Evolutionary conservation across 495 filamentous ascomycete genomes (phyloP), one percentile per base, ranked within the genome.

Genomic region (Tuber calosporum): DNA sequence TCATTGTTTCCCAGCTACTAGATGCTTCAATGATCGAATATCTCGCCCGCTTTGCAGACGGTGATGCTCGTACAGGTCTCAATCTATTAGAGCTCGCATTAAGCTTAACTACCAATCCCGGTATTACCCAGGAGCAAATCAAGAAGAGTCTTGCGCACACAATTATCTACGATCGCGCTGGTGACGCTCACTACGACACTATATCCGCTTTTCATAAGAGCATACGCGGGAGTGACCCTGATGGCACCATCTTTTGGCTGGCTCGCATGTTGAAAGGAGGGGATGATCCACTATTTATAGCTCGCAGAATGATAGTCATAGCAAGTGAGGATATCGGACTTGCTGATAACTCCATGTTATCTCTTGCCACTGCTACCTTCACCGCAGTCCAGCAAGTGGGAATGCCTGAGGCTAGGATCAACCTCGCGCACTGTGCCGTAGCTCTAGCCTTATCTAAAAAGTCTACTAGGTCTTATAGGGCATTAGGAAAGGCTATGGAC

Each of bases 201-300:
- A 98, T 99, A 78, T 96, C 92, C 3, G 95, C 95, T 67, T 95
- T 99, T 81, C 95, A 99, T 85, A 99, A 99, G 77, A 93, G 92
- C 20, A 88, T 98, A 39, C 91, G 95, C 26, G 95, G 95, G 34
- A 91, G 89, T 70, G 88, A 95, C 80, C 84, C 94, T 2, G 90
- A 98, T 82, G 95, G 93, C 0, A 86, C 93, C 1, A 85, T 99
- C 3, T 98, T 97, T 84, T 99, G 97, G 82, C 88, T 99, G 8
- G 90, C 91, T 4, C 90, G 95, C 66, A 99, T 99, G 95, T 87
- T 99, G n/a, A 89, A 95, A 75, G 93, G 91, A 1, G 95, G 95
- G 53, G 95, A 99, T 82, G 95, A 98, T 79, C 93, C 94, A 0
- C 84, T 98, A 0, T 98, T 91, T 81, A 91, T 99, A 48, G 94